Percentiles rank a stretch among this genome's conserved stretches.
Evolutionary conservation across 495 filamentous ascomycete genomes (phyloP).

Genomic region (Hypoxylon cercidicola): DNA sequence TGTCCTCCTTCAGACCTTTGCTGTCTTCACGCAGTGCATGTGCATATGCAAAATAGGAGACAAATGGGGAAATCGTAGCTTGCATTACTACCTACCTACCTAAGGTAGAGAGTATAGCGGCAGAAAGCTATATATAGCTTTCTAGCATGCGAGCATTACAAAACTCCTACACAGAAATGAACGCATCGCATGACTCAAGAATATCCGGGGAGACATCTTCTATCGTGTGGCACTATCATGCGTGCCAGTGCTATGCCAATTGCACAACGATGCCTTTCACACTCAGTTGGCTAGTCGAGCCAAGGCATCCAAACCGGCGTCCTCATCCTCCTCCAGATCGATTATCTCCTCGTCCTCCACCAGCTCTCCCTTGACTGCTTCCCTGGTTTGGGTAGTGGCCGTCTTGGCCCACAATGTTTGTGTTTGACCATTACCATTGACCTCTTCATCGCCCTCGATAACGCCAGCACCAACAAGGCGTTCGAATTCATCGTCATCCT

Average conservation of each 20-base stretch:
- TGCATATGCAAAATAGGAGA: too few species aligned
- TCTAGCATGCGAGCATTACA: too few species aligned
- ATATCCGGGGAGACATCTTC: too few species aligned
- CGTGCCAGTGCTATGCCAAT: not conserved
- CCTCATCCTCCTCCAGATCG: conserved; percentile 32
- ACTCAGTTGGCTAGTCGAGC: conserved; percentile 5
- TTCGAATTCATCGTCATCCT: conserved; percentile 43
- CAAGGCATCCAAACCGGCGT: conserved; percentile 34
- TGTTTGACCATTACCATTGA: not conserved
- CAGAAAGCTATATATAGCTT: too few species aligned
- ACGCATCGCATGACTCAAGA: too few species aligned
- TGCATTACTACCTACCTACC: too few species aligned
- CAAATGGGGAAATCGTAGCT: too few species aligned
- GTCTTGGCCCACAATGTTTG: not conserved
- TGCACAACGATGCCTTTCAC: not conserved
- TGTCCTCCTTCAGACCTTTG: too few species aligned
- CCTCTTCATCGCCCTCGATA: conserved; percentile 4
- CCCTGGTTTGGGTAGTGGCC: not conserved
- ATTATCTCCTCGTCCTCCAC: conserved; percentile 27
- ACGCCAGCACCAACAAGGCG: conserved; percentile 20
- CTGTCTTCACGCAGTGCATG: too few species aligned
- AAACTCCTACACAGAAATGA: too few species aligned
- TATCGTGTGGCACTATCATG: too few species aligned
- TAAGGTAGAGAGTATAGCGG: too few species aligned
- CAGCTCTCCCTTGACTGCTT: not conserved